phyloP scores from a whole-genome alignment of 2,329 filamentous ascomycete genomes.

The Pseudogymnoascus sp. region DNA sequence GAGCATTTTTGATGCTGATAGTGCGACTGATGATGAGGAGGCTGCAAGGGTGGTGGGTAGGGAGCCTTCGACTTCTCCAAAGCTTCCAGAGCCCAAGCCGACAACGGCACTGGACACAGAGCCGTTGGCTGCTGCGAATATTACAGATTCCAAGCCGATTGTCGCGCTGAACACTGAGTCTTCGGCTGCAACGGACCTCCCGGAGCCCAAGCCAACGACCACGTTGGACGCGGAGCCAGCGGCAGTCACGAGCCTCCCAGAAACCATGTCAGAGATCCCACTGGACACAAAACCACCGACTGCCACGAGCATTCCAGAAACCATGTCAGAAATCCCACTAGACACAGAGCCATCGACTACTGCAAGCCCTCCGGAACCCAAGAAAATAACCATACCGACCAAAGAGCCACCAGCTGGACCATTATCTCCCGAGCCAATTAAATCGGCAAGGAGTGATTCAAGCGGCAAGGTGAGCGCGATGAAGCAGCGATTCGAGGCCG shows the following conservation, averaged over 20 bases:
- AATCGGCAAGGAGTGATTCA: neutral
- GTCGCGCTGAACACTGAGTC: neutral
- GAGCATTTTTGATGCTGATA: conserved; percentile 31
- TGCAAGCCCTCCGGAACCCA: neutral
- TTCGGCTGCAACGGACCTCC: neutral
- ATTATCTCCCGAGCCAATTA: neutral
- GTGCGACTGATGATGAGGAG: conserved; percentile 1
- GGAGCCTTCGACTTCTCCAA: conserved; percentile 1
- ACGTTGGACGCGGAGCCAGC: neutral
- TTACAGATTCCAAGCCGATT: neutral
- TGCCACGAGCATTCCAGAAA: neutral
- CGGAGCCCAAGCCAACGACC: neutral
- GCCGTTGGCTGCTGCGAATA: neutral
- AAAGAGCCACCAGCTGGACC: neutral
- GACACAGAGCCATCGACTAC: neutral
- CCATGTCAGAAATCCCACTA: neutral
- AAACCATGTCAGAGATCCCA: neutral
- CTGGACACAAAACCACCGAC: neutral
- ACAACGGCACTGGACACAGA: neutral
- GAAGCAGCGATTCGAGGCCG: conserved; percentile 4
- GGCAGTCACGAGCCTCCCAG: neutral
- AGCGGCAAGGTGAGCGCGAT: conserved; percentile 3
- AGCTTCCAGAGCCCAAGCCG: neutral
- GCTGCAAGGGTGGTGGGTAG: neutral
- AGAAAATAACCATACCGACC: neutral